Conservation (phyloP, 495 filamentous ascomycete genomes). For the Podospora comata region DNA sequence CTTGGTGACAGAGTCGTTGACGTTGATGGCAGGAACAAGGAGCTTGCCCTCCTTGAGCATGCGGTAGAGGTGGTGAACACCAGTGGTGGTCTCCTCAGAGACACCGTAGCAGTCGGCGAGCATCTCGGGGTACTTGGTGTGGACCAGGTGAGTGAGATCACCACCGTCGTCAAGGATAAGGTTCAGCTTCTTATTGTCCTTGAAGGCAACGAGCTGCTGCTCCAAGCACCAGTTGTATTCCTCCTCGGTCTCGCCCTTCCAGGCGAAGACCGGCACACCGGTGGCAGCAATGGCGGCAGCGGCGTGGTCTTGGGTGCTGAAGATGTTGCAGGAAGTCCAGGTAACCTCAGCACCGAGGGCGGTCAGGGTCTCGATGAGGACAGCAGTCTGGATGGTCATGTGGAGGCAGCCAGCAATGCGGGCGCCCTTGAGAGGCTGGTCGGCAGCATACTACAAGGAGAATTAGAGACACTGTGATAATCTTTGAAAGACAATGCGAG, state of each 20-base stretch:
- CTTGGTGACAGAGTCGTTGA: slow-evolving; percentile 99
- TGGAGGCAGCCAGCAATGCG: slow-evolving; percentile 96
- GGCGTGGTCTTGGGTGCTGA: slow-evolving; percentile 98
- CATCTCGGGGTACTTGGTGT: slow-evolving; percentile 97
- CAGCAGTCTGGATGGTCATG: slow-evolving; percentile 99
- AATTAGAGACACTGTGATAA: neutral
- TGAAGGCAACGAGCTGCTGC: slow-evolving; percentile 96
- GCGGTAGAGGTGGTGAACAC: slow-evolving; percentile 97
- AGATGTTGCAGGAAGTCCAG: slow-evolving; percentile 98
- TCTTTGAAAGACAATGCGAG: neutral
- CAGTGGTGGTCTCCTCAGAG: slow-evolving; percentile 98
- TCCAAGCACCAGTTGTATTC: slow-evolving; percentile 99
- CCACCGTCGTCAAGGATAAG: slow-evolving; percentile 98
- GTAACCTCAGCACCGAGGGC: slow-evolving; percentile 95
- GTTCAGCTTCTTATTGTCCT: slow-evolving; percentile 93
- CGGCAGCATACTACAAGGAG: slow-evolving; percentile 73
- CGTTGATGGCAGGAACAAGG: slow-evolving; percentile 94
- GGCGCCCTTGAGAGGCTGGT: slow-evolving; percentile 86
- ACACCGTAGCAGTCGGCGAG: slow-evolving; percentile 96
- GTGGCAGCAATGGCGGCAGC: slow-evolving; percentile 93
- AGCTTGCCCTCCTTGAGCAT: slow-evolving; percentile 94
- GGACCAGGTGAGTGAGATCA: slow-evolving; percentile 93
- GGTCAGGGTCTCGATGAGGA: slow-evolving; percentile 95
- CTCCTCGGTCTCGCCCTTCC: slow-evolving; percentile 99
- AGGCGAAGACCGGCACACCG: slow-evolving; percentile 96